These are phyloP conservation scores for Huntiella savannae DNA, from an alignment of 2,329 filamentous ascomycete species.

Conservation along the genomic window DNA sequence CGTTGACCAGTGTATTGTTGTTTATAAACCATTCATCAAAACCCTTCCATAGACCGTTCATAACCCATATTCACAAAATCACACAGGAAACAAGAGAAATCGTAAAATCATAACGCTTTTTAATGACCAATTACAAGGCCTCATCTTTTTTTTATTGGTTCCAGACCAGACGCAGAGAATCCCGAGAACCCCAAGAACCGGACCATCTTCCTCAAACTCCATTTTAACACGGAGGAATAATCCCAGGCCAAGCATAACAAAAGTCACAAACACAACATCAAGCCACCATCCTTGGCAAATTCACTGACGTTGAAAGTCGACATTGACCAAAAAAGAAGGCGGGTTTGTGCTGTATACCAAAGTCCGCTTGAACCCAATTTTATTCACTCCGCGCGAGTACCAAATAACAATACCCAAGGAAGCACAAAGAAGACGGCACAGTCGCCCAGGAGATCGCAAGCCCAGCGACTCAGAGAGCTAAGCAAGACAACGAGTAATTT, in stretches of 20 bases:
- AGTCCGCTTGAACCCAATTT: background rate
- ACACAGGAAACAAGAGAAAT: background rate
- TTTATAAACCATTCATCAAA: background rate
- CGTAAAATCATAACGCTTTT: background rate
- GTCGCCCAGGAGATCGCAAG: background rate
- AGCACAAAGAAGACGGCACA: background rate
- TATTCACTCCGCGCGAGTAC: background rate
- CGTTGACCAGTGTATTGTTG: background rate
- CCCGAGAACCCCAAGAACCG: background rate
- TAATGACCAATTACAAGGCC: constrained; percentile 1
- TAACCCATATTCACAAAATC: background rate
- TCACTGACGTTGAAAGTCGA: constrained; percentile 5
- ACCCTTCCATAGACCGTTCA: background rate
- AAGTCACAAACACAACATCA: background rate
- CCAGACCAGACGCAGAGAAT: constrained; percentile 1
- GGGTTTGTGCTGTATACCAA: background rate
- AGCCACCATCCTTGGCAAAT: background rate
- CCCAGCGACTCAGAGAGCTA: constrained; percentile 6
- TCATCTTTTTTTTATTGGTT: constrained; percentile 3
- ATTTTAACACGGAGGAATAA: background rate
- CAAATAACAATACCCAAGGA: constrained; percentile 6
- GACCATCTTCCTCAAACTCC: background rate
- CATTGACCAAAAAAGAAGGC: constrained; percentile 3
- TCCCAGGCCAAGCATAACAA: background rate
- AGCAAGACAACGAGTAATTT: constrained; percentile 21